These are phyloP conservation scores for Colletotrichum destructivum DNA, from an alignment of 2,329 filamentous ascomycete genomes.

Conservation along the genomic window DNA sequence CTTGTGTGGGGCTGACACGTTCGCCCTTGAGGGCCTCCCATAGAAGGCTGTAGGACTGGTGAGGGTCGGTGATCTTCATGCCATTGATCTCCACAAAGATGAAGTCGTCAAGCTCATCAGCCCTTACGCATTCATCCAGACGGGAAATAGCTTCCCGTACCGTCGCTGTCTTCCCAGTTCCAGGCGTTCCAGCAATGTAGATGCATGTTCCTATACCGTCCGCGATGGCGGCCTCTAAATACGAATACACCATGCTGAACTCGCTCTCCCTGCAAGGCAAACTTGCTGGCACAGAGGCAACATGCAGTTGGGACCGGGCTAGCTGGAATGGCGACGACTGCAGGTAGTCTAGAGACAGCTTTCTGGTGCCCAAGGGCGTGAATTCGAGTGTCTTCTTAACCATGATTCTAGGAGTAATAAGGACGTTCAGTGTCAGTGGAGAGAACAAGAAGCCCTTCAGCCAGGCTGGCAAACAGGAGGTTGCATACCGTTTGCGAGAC, in stretches of 20 bases:
- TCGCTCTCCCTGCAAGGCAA: slow-evolving; percentile 94
- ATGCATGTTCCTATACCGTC: slow-evolving; percentile 96
- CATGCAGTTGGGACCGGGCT: slow-evolving; percentile 89
- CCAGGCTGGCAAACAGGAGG: neutral
- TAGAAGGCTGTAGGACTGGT: slow-evolving; percentile 93
- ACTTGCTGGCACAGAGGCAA: slow-evolving; percentile 90
- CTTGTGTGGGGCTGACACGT: slow-evolving; percentile 91
- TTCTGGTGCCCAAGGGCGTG: slow-evolving; percentile 91
- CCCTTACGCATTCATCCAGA: slow-evolving; percentile 87
- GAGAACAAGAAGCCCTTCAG: neutral
- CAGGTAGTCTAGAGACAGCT: slow-evolving; percentile 81
- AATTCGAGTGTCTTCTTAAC: slow-evolving; percentile 94
- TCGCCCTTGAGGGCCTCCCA: slow-evolving; percentile 98
- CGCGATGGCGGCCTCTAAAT: slow-evolving; percentile 93
- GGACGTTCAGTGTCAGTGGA: neutral
- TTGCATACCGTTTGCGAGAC: slow-evolving; percentile 65
- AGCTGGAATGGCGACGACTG: slow-evolving; percentile 92
- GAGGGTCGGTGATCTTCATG: slow-evolving; percentile 99
- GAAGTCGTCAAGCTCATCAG: slow-evolving; percentile 96
- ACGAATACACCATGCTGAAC: slow-evolving; percentile 92
- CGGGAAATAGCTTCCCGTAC: slow-evolving; percentile 94
- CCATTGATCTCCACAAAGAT: slow-evolving; percentile 99
- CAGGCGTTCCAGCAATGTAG: slow-evolving; percentile 98
- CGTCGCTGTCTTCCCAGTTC: slow-evolving; percentile 97
- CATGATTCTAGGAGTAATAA: slow-evolving; percentile 64